Percentiles rank a stretch among this genome's conserved stretches.
Conservation (phyloP, 257 asterid species). For the Gentiana macrophylla region DNA sequence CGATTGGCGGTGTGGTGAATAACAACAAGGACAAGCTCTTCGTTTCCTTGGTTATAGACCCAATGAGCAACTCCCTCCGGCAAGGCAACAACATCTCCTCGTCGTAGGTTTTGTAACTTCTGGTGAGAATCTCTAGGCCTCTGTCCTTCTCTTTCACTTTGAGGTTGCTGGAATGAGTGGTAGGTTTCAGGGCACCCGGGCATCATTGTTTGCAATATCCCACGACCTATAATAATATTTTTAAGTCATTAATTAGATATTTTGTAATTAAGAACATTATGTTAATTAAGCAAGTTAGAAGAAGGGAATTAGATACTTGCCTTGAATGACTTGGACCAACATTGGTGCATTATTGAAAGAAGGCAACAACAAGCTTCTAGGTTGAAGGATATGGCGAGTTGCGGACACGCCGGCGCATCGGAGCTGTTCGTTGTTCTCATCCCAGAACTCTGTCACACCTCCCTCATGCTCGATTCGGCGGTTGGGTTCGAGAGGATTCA, state of each 20-base stretch:
- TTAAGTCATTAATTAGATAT: no score
- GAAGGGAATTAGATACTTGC: background rate
- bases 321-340: constrained; percentile 8
- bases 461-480: constrained; percentile 8
- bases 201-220: constrained; percentile 3
- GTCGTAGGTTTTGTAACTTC: constrained; percentile 27
- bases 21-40: constrained; percentile 30
- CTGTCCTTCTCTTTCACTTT: background rate
- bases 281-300: background rate
- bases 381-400: constrained; percentile 7
- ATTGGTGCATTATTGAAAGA: constrained; percentile 11
- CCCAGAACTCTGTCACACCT: constrained; percentile 14
- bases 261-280: no score
- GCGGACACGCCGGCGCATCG: constrained; percentile 16
- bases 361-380: constrained; percentile 12
- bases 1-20: constrained; percentile 43
- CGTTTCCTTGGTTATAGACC: constrained; percentile 43
- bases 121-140: constrained; percentile 31
- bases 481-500: constrained; percentile 12
- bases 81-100: constrained; percentile 47
- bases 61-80: constrained; percentile 43
- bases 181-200: constrained; percentile 21
- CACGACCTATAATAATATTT: constrained; percentile 6
- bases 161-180: constrained; percentile 1
- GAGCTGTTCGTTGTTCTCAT: constrained; percentile 7